Conservation (phyloP, 345 rosid genomes). For the Salix dunnii region DNA sequence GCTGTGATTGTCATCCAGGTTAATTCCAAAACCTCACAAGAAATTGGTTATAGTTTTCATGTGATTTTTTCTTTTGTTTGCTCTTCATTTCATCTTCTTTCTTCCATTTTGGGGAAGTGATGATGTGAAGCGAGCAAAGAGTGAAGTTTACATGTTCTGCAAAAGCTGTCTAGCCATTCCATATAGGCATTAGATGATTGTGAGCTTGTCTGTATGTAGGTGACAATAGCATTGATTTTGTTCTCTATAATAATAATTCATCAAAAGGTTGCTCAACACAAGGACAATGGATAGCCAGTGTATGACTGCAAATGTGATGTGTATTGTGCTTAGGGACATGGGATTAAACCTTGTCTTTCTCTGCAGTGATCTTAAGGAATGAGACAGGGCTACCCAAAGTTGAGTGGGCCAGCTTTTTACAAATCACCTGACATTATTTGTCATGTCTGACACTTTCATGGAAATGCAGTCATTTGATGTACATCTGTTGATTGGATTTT, state of each 20-base stretch:
- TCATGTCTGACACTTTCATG: background rate
- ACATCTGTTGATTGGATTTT: background rate
- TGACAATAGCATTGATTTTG: background rate
- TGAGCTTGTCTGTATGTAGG: background rate
- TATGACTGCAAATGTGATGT: background rate
- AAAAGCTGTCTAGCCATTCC: background rate
- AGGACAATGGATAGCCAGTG: background rate
- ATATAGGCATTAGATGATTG: background rate
- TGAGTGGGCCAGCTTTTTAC: background rate
- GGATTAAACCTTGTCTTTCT: background rate
- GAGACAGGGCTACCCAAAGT: background rate
- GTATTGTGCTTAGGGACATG: background rate
- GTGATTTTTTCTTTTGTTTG: background rate
- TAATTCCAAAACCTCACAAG: background rate
- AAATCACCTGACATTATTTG: background rate
- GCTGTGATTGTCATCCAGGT: slow-evolving; percentile 86
- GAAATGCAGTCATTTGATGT: background rate
- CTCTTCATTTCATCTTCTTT: background rate
- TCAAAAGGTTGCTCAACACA: background rate
- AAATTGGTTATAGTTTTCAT: background rate
- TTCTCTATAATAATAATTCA: no score
- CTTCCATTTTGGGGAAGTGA: slow-evolving; percentile 1
- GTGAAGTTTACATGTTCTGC: background rate
- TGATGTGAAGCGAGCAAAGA: background rate
- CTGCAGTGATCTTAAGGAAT: background rate